A percentile compares a stretch with the other conserved stretches of the same genome.
Conservation (phyloP, 306 rosid species). For the Sicyos baderoa region DNA sequence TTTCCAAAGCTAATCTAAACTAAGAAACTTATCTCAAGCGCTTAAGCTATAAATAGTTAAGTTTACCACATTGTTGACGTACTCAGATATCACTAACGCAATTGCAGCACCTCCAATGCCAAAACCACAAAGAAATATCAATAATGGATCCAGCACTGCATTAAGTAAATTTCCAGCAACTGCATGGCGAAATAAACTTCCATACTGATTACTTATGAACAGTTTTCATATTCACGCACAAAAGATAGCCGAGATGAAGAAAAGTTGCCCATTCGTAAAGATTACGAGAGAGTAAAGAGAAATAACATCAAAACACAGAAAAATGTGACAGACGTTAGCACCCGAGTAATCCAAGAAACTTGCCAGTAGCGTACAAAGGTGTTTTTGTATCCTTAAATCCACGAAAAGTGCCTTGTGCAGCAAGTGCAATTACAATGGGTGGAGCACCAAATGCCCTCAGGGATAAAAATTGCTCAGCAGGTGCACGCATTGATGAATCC, state of each 20-base stretch:
- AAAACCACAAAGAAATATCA: constrained; percentile 54
- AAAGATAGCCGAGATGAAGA: not conserved
- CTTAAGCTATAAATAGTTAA: constrained; percentile 33
- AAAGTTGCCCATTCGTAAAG: not conserved
- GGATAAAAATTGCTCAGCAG: constrained; percentile 78
- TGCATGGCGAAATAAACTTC: constrained; percentile 30
- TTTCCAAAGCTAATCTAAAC: constrained; percentile 17
- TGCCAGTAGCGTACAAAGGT: constrained; percentile 65
- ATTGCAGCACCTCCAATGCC: constrained; percentile 85
- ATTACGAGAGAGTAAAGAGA: not conserved
- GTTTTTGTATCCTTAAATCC: constrained; percentile 37
- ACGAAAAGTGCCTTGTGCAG: constrained; percentile 94
- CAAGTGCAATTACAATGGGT: constrained; percentile 76
- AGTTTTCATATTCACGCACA: not conserved
- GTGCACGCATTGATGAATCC: constrained; percentile 84
- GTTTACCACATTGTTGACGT: constrained; percentile 23
- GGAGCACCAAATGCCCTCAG: constrained; percentile 90
- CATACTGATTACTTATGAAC: not conserved
- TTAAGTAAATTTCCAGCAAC: constrained; percentile 74
- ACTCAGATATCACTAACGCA: constrained; percentile 28
- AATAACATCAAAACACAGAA: not conserved
- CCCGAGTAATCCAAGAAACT: constrained; percentile 31
- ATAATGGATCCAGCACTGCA: constrained; percentile 57
- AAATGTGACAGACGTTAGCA: constrained; percentile 13
- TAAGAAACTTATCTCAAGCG: constrained; percentile 27